These are phyloP conservation scores for Pichia sp. DNA, from an alignment of 1,139 yeast genomes.

Conservation along the genomic window DNA sequence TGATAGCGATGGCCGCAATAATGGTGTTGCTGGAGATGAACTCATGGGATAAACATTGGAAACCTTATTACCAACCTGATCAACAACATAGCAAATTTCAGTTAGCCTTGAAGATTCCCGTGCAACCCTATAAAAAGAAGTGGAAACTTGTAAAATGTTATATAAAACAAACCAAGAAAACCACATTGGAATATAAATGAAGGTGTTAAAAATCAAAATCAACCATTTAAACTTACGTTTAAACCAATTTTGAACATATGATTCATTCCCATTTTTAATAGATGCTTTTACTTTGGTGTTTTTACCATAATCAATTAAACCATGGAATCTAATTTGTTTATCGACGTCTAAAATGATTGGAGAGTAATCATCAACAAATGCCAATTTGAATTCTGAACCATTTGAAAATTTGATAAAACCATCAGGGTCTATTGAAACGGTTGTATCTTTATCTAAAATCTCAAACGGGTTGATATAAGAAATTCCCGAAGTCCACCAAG, in stretches of 20 bases:
- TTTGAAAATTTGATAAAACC: constrained; percentile 30
- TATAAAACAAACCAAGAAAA: constrained; percentile 37
- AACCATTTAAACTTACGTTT: constrained; percentile 39
- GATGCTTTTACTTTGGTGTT: background rate
- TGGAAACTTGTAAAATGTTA: constrained; percentile 35
- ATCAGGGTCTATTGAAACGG: constrained; percentile 18
- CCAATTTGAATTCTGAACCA: constrained; percentile 33
- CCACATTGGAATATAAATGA: constrained; percentile 49
- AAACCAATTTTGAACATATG: background rate
- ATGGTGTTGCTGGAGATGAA: constrained; percentile 10
- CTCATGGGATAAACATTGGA: constrained; percentile 3
- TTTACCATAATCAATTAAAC: constrained; percentile 14
- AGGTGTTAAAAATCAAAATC: constrained; percentile 31
- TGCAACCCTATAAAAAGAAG: constrained; percentile 26
- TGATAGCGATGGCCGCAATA: constrained; percentile 16
- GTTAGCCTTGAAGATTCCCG: constrained; percentile 21
- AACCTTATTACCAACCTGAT: constrained; percentile 6
- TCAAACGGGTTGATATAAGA: constrained; percentile 57
- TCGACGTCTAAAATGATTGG: constrained; percentile 45
- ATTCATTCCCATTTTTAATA: background rate
- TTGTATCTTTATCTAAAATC: constrained; percentile 24
- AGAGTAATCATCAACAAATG: constrained; percentile 41
- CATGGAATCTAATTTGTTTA: constrained; percentile 28
- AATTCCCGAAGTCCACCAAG: constrained; percentile 77
- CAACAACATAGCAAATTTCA: constrained; percentile 13